phyloP scores from a whole-genome alignment of 306 rosid genomes.

The Echinosophora koreensis region DNA sequence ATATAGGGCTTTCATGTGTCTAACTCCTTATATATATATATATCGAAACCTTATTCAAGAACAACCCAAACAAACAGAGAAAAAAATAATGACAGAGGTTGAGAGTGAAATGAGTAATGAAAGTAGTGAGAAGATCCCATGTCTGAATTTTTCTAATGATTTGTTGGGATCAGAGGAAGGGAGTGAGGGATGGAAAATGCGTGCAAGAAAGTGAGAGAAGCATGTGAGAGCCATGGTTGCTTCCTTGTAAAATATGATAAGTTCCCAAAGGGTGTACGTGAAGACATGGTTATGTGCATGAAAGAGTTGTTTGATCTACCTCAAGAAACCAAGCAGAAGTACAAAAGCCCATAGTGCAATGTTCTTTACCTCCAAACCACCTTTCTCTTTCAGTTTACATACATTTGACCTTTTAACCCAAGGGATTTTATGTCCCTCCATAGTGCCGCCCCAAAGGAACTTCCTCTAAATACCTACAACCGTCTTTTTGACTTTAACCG shows the following conservation, averaged over 20 bases:
- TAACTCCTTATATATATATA: constrained; percentile 36
- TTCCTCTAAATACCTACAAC: too few relatives aligned
- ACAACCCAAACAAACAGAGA: neutral
- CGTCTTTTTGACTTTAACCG: too few relatives aligned
- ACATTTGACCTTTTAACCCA: too few relatives aligned
- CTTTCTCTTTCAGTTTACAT: too few relatives aligned
- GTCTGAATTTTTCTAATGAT: constrained; percentile 37
- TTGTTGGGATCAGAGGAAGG: constrained; percentile 35
- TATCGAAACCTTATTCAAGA: neutral
- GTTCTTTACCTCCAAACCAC: too few relatives aligned
- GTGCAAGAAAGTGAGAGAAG: constrained; percentile 60
- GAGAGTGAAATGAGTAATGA: constrained; percentile 30
- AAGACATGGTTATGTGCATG: constrained; percentile 47
- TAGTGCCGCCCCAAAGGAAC: too few relatives aligned
- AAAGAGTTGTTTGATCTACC: neutral
- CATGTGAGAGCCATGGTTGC: constrained; percentile 58
- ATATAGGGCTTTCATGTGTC: neutral
- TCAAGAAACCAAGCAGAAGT: too few relatives aligned
- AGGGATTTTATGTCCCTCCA: too few relatives aligned
- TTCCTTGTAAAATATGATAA: constrained; percentile 35
- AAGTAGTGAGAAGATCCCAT: constrained; percentile 36
- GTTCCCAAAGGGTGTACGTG: constrained; percentile 25
- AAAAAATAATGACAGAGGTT: neutral
- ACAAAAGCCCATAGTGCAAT: too few relatives aligned
- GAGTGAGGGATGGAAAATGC: constrained; percentile 52